Percentiles rank a stretch among this genome's conserved stretches.
Conservation (phyloP, 140 eudicot species). For the Erigeron philadelphicus region DNA sequence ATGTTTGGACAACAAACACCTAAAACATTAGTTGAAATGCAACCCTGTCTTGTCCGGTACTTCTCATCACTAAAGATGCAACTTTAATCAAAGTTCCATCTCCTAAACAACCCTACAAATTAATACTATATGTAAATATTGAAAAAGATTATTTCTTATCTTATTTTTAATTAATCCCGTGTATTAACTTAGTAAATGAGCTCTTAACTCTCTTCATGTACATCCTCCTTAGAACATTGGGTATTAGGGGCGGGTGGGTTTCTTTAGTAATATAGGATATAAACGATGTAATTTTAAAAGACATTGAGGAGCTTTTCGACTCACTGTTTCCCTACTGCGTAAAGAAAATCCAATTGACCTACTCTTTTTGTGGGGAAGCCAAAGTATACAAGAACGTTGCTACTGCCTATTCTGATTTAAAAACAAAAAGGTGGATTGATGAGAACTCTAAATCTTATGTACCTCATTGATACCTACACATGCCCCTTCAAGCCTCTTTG, state of each 20-base stretch:
- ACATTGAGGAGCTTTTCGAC: conserved; percentile 2
- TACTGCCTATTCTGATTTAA: neutral
- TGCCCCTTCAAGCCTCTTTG: too few species aligned
- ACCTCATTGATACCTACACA: too few species aligned
- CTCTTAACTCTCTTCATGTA: conserved; percentile 25
- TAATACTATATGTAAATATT: neutral
- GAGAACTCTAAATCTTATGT: too few species aligned
- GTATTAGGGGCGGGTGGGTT: conserved; percentile 14
- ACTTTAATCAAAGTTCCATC: conserved; percentile 30
- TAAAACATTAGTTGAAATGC: conserved; percentile 29
- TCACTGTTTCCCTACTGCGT: conserved; percentile 15
- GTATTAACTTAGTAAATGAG: conserved; percentile 12
- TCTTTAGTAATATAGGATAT: conserved; percentile 5
- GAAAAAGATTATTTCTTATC: neutral
- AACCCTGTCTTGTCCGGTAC: conserved; percentile 31
- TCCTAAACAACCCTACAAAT: conserved; percentile 26
- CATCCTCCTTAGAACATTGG: conserved; percentile 18
- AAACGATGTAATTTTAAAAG: conserved; percentile 8
- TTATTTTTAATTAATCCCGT: neutral
- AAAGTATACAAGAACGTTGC: conserved; percentile 12
- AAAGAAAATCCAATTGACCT: conserved; percentile 10
- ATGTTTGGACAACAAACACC: conserved; percentile 30
- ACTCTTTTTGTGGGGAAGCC: conserved; percentile 3
- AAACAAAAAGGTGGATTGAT: too few species aligned
- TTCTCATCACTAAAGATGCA: conserved; percentile 16